Evolutionary conservation across 2,329 filamentous ascomycete genomes (phyloP).

Genomic region (Chaetomium globosum): DNA sequence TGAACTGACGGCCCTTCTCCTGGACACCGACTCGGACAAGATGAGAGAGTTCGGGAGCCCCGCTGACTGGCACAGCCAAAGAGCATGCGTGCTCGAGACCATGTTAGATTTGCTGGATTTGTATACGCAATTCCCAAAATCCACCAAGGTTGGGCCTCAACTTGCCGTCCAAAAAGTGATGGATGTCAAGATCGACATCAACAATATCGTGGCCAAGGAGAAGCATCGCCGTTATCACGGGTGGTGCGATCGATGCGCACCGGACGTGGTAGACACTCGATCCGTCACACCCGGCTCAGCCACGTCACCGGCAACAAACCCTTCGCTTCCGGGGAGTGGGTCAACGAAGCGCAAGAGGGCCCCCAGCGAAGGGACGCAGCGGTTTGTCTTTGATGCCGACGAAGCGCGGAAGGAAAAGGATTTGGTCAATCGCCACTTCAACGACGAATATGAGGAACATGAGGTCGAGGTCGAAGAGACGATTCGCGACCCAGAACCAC

Average conservation of each 20-base stretch:
- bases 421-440: constrained; percentile 68
- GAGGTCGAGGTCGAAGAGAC: constrained; percentile 75
- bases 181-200: constrained; percentile 81
- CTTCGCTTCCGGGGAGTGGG: constrained; percentile 44
- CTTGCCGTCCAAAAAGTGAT: constrained; percentile 80
- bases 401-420: constrained; percentile 72
- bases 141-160: constrained; percentile 71
- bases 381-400: constrained; percentile 85
- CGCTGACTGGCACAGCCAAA: constrained; percentile 51
- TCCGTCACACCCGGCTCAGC: constrained; percentile 43
- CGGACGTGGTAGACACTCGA: constrained; percentile 37
- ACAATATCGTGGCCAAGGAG: constrained; percentile 73
- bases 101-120: constrained; percentile 89
- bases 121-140: constrained; percentile 79
- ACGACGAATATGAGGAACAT: constrained; percentile 74
- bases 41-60: constrained; percentile 54
- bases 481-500: constrained; percentile 44
- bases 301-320: constrained; percentile 47
- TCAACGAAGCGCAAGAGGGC: constrained; percentile 49
- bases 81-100: constrained; percentile 67
- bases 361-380: constrained; percentile 71
- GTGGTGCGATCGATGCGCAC: constrained; percentile 56
- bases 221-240: constrained; percentile 65
- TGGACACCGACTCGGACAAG: constrained; percentile 56
- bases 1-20: constrained; percentile 75